Evolutionary conservation across 805 yeast species (phyloP), one percentile per base, ranked within the genome.

Genomic region (Clavispora asparagi): DNA sequence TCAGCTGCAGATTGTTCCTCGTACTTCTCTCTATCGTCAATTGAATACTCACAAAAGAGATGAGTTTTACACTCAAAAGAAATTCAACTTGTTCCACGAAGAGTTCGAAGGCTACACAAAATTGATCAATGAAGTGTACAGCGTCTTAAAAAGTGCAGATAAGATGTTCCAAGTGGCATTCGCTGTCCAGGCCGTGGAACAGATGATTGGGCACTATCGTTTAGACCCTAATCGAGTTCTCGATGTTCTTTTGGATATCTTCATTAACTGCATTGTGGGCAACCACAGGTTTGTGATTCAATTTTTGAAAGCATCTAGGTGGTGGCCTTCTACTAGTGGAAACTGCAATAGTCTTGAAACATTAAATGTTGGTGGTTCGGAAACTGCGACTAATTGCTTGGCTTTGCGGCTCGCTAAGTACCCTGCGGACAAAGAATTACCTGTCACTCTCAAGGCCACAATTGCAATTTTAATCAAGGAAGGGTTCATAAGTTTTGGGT

Each of bases 31-130:
- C 35, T 71, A 63, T 11, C 70, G 67, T 27, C 64, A 67, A 36
- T 55, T 71, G 55, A 65, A 70, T 53, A 56, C 67, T 41, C 47
- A 61, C 42, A 55, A 66, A 59, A 49, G 77, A 62, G 67, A 78
- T 57, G 66, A 73, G 60, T 57, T 66, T 55, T 69, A 70, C 60
- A 68, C 81, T 44, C 70, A 80, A 49, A 73, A 73, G 57, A 79
- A 82, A 52, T 88, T 71, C 65, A 85, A 86, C 47, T 67, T 89
- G 14, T 56, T 87, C 7, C 78, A 81, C 42, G 96, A 91, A 61
- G 85, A 85, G 50, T 69, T 81, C 23, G 89, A 85, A 58, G 97
- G 97, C 0, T 90, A 79, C 63, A 64, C 95, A 11, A 82, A 81
- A 53, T 66, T 87, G 29, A 61, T 81, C 0, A 73, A 73, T 2